Base-by-base conservation (phyloP, 257 asterid genomes). In the Asclepias syriaca region DNA sequence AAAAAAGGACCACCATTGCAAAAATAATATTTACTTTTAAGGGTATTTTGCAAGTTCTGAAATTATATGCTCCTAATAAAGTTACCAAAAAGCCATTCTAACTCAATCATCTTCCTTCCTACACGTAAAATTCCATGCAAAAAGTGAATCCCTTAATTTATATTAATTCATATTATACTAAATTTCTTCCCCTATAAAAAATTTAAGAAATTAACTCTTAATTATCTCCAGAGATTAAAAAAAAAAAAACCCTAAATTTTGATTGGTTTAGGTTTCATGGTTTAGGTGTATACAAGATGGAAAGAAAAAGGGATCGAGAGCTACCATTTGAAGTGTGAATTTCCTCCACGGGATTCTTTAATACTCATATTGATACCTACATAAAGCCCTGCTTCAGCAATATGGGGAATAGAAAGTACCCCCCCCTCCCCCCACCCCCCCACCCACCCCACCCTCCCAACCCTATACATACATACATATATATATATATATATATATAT, bases 361-460 rank as follows among this genome's bases (percentile, higher is more conserved):
- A 63, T 75, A 55, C 70, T 69, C 57, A 48, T 66, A 75, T 69
- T 72, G 68, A 72, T 56, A 46, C 63, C 65, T 69, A 72, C 78
- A 74, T 68, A 50, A 49, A 58, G 66, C 68, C 7, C 64, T 80
- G 80, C 66, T 69, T 72, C 53, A 64, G 51, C 71, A 70, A 39
- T 37, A 61, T 45, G 56, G 76, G 65, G 56, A 43, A 22, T 63
- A 34, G 49, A 64, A 76, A 19, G 73, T 76, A 66, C 71, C 72
- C 9, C 11, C 48, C 48, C 48, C 48, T 2, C 0, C 46, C 46
- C 46, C 1, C 46, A n/a, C n/a, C n/a, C n/a, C n/a, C n/a, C n/a
- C n/a, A n/a, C n/a, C 27, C 45, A 1, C 9, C 48, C 12, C 48
- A 8, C 10, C 9, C 9, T 6, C 48, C 9, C 48, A 8, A 11